Percentiles rank a stretch among this genome's conserved stretches.
phyloP scores from a whole-genome alignment of 306 rosid genomes.

The Chamaecrista fasciculata region DNA sequence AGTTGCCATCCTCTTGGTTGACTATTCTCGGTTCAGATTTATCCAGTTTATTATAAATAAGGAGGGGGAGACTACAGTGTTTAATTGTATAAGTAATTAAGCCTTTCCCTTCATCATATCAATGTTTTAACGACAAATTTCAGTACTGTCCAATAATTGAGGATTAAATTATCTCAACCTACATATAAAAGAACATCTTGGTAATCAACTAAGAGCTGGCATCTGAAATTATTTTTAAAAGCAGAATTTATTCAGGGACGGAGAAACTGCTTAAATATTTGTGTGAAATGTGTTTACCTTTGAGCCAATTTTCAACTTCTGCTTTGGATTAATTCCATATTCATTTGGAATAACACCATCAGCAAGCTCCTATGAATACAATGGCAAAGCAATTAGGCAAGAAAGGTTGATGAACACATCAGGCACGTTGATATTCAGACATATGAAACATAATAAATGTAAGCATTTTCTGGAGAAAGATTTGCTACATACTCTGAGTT shows the following conservation, averaged over 20 bases:
- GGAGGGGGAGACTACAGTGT: background rate
- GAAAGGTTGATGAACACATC: background rate
- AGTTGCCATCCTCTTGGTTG: background rate
- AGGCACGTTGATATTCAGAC: slow-evolving; percentile 19
- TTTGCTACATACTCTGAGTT: background rate
- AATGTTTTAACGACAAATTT: background rate
- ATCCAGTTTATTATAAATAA: background rate
- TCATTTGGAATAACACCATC: slow-evolving; percentile 99
- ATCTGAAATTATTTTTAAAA: slow-evolving; percentile 1
- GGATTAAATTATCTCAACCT: background rate
- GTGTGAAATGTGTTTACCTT: slow-evolving; percentile 62
- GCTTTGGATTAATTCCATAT: slow-evolving; percentile 90
- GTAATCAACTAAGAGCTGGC: background rate
- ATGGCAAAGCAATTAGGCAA: slow-evolving; percentile 25
- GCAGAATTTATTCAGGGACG: background rate
- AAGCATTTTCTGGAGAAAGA: slow-evolving; percentile 17
- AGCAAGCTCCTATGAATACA: slow-evolving; percentile 72
- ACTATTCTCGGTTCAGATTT: background rate
- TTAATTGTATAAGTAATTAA: background rate
- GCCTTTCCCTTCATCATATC: background rate
- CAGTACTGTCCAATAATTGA: background rate
- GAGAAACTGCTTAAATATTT: background rate
- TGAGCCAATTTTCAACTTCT: slow-evolving; percentile 93
- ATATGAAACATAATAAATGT: slow-evolving; percentile 31
- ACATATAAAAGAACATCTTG: background rate